Percentiles rank a stretch among this genome's conserved stretches.
phyloP scores from a whole-genome alignment of 805 yeast species.

The Suhomyces emberorum region DNA sequence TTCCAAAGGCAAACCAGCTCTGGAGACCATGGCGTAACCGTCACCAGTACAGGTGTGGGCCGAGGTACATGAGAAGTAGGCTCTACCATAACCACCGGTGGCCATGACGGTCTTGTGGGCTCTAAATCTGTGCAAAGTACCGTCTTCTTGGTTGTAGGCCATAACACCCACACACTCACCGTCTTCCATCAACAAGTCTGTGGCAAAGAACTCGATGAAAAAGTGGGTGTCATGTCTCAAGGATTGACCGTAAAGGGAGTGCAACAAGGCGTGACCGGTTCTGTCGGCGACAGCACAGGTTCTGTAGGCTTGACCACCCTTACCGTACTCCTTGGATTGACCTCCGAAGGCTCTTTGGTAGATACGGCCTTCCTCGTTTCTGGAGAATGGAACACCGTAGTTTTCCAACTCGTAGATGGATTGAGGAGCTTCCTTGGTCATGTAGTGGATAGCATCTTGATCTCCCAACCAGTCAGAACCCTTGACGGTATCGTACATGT shows the following conservation, averaged over 20 bases:
- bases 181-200: slow-evolving; percentile 90
- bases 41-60: slow-evolving; percentile 99
- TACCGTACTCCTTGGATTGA: slow-evolving; percentile 90
- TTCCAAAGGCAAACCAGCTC: slow-evolving; percentile 97
- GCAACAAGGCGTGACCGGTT: slow-evolving; percentile 96
- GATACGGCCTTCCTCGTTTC: slow-evolving; percentile 94
- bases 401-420: slow-evolving; percentile 96
- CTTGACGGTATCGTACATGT: slow-evolving; percentile 98
- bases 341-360: slow-evolving; percentile 99
- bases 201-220: slow-evolving; percentile 95
- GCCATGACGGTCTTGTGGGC: slow-evolving; percentile 96
- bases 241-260: slow-evolving; percentile 94
- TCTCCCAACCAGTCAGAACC: slow-evolving; percentile 99
- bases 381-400: slow-evolving; percentile 96
- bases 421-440: slow-evolving; percentile 97
- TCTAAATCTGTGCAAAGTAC: slow-evolving; percentile 95
- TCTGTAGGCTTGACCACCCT: slow-evolving; percentile 99
- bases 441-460: slow-evolving; percentile 98
- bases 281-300: slow-evolving; percentile 99
- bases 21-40: slow-evolving; percentile 96
- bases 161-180: slow-evolving; percentile 96
- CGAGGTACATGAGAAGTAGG: slow-evolving; percentile 97
- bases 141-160: slow-evolving; percentile 98
- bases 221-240: slow-evolving; percentile 95
- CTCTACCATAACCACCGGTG: slow-evolving; percentile 98